A percentile compares a stretch with the other conserved stretches of the same genome.
These are phyloP conservation scores for Rhodotorula sp. DNA, from an alignment of 1,284 basidiomycete species.

Conservation along the genomic window DNA sequence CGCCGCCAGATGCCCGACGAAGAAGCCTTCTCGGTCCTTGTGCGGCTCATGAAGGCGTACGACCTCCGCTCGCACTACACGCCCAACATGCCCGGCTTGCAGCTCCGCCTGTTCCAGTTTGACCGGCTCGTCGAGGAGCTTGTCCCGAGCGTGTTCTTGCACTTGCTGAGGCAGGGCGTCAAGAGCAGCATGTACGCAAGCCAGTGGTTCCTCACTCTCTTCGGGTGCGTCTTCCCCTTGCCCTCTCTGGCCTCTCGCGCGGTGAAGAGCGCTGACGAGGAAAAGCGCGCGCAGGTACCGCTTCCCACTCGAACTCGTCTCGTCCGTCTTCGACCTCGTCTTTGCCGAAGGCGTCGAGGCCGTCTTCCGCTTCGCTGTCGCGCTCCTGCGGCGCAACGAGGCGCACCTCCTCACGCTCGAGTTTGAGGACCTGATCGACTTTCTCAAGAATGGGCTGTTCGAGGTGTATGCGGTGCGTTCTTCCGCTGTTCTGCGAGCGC, in stretches of 20 bases:
- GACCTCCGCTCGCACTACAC: constrained; percentile 93
- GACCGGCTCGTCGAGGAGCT: constrained; percentile 91
- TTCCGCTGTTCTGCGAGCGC: background rate
- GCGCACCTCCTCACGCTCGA: constrained; percentile 72
- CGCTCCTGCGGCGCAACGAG: constrained; percentile 85
- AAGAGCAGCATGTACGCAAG: constrained; percentile 90
- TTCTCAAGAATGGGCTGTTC: constrained; percentile 77
- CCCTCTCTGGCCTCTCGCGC: background rate
- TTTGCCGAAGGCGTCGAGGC: constrained; percentile 96
- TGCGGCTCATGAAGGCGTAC: constrained; percentile 97
- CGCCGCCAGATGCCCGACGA: constrained; percentile 87
- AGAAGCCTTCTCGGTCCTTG: constrained; percentile 93
- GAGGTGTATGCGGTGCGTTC: constrained; percentile 66
- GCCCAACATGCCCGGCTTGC: constrained; percentile 96
- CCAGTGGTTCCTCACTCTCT: constrained; percentile 97
- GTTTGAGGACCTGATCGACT: constrained; percentile 83
- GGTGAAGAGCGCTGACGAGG: too few relatives aligned
- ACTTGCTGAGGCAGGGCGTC: constrained; percentile 87
- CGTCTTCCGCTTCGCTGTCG: constrained; percentile 91
- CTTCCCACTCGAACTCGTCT: constrained; percentile 93
- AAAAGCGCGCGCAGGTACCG: constrained; percentile 54
- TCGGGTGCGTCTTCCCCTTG: constrained; percentile 62
- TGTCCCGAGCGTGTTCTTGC: constrained; percentile 84
- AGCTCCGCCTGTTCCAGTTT: constrained; percentile 85
- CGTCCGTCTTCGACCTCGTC: constrained; percentile 90